Evolutionary conservation across 2,329 filamentous ascomycete genomes (phyloP).

Genomic region (Venturia asperata): DNA sequence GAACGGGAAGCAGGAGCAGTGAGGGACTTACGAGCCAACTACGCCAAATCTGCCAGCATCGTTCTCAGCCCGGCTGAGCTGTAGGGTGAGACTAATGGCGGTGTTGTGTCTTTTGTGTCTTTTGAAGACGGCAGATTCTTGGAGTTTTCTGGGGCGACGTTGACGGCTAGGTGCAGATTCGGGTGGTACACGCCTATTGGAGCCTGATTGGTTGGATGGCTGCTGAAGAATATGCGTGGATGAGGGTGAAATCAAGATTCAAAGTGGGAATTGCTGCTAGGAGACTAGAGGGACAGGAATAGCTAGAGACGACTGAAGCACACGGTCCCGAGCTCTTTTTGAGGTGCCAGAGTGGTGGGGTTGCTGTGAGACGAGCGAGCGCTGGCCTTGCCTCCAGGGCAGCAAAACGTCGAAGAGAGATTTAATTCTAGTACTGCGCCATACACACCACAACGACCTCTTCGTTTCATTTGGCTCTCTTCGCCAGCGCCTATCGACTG

Average conservation of each 20-base stretch:
- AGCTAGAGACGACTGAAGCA: background rate
- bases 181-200: background rate
- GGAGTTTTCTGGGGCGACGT: background rate
- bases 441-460: background rate
- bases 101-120: too few relatives aligned
- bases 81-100: background rate
- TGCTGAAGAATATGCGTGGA: background rate
- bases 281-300: too few relatives aligned
- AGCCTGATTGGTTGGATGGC: background rate
- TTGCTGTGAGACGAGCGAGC: background rate
- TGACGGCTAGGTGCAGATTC: background rate
- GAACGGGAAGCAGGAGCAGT: background rate
- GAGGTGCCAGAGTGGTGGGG: background rate
- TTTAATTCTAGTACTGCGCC: background rate
- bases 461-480: background rate
- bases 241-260: background rate
- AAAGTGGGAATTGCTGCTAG: too few relatives aligned
- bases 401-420: background rate
- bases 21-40: conserved; percentile 6
- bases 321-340: background rate
- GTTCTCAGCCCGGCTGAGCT: background rate
- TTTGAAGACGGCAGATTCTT: conserved; percentile 3
- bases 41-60: conserved; percentile 6
- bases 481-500: background rate
- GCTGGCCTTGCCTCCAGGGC: too few relatives aligned